A percentile compares a stretch with the other conserved stretches of the same genome.
Evolutionary conservation across 345 rosid species (phyloP).

Genomic region (Syzygium grande): DNA sequence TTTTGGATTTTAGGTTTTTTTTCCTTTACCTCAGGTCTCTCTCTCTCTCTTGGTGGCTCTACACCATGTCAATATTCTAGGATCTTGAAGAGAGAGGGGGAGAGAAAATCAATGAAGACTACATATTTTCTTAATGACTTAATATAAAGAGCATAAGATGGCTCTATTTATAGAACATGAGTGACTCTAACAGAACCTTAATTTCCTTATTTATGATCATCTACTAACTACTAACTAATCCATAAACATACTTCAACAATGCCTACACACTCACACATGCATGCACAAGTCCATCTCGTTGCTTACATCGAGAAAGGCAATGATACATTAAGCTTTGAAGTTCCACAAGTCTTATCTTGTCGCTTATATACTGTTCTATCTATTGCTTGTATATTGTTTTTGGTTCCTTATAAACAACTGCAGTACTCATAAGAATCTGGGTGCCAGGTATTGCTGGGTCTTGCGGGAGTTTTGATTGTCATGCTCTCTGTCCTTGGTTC

Average conservation of each 20-base stretch:
- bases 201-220: too few relatives aligned
- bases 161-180: too few relatives aligned
- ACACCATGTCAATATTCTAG: too few relatives aligned
- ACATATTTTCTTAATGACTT: too few relatives aligned
- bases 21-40: too few relatives aligned
- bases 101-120: too few relatives aligned
- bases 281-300: background rate
- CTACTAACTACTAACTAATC: too few relatives aligned
- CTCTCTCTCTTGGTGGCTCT: too few relatives aligned
- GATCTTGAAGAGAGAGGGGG: too few relatives aligned
- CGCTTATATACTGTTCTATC: background rate
- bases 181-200: too few relatives aligned
- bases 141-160: too few relatives aligned
- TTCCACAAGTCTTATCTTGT: background rate
- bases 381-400: background rate
- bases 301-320: background rate
- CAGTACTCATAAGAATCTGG: background rate
- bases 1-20: too few relatives aligned
- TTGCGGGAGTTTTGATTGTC: slow-evolving; percentile 91
- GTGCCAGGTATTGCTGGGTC: slow-evolving; percentile 80
- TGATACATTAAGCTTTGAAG: background rate
- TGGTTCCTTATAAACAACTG: background rate
- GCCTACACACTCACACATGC: background rate
- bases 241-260: background rate
- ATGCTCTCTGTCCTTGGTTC: slow-evolving; percentile 96